phyloP scores from a whole-genome alignment of 345 rosid genomes.

The Hibiscus tridactylites region DNA sequence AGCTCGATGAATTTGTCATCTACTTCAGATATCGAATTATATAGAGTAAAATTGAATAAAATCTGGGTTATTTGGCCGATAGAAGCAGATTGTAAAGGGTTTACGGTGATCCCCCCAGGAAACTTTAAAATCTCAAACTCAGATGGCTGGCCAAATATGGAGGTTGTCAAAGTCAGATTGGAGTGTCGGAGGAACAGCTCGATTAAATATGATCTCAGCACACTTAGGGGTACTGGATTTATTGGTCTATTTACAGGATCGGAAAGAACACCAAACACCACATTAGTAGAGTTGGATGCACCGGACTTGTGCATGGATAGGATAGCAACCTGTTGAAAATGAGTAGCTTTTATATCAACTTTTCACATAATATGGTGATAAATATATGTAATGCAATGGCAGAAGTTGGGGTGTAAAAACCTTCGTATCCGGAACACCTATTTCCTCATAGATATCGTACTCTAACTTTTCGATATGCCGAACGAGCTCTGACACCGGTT shows the following conservation, averaged over 20 bases:
- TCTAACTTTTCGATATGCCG: conserved; percentile 5
- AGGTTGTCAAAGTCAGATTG: conserved; percentile 51
- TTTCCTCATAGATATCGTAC: conserved; percentile 45
- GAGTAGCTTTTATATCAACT: conserved; percentile 11
- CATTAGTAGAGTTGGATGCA: conserved; percentile 44
- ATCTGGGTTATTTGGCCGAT: conserved; percentile 36
- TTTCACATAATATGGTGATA: neutral
- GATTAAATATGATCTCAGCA: conserved; percentile 50
- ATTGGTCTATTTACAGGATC: conserved; percentile 30
- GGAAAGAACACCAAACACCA: conserved; percentile 67
- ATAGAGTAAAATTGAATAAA: conserved; percentile 50
- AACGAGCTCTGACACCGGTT: conserved; percentile 7
- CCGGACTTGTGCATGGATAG: conserved; percentile 54
- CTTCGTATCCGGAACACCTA: conserved; percentile 53
- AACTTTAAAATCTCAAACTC: conserved; percentile 64
- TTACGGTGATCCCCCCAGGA: conserved; percentile 65
- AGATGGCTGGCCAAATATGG: conserved; percentile 50
- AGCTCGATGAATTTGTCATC: conserved; percentile 35
- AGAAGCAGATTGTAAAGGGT: conserved; percentile 36
- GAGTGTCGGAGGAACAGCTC: conserved; percentile 45
- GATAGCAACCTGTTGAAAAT: conserved; percentile 55
- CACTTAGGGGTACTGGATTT: conserved; percentile 32
- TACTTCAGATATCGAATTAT: conserved; percentile 51
- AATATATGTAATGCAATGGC: neutral
- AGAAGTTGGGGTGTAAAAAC: conserved; percentile 26